Base-by-base conservation (phyloP, 768 basidiomycete species). In the Sistotremastrum niveocremeum region DNA sequence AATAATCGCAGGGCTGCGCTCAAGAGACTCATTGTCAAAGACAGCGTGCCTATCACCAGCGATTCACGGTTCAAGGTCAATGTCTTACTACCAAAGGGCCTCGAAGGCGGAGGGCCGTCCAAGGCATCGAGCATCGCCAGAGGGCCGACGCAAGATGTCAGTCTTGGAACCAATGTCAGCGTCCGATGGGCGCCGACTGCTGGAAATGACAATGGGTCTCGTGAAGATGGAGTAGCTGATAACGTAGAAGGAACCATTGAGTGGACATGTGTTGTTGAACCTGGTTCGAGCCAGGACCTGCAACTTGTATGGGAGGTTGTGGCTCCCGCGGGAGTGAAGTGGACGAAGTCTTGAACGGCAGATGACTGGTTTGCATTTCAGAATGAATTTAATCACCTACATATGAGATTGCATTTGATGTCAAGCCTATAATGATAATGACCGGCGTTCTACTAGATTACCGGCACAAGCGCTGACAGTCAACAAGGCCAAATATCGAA, bases 261-360 rank as follows among this genome's bases (percentile, higher is more conserved):
- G 56, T 80, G 76, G 76, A 61, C 59, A 46, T 64, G 68, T 57
- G 64, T 58, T 29, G 57, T 77, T 33, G 66, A 60, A 5, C 64
- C 62, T 10, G 71, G 69, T 9, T 62, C 60, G 46, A 68, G 66
- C 52, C 58, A 72, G 11, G 57, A 56, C 7, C 52, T 79, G n/a
- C 63, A 69, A 44, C 65, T 72, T 1, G 62, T 70, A 48, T 79
- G 74, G 70, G 76, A 77, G 48, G 62, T 76, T 41, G 72, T 66
- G 52, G 66, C 63, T 0, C 66, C 71, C 2, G 54, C 42, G 7
- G 51, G 52, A 6, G 11, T 53, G 39, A 37, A 38, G 12, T 56
- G 55, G 55, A 44, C 5, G 5, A 44, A 34, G 20, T 20, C 20
- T 20, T 20, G 20, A 20, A 20, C 20, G 20, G 2, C 20, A 20